Conservation (phyloP, 2,329 filamentous ascomycete genomes). For the Phaeosphaeriaceae sp. region DNA sequence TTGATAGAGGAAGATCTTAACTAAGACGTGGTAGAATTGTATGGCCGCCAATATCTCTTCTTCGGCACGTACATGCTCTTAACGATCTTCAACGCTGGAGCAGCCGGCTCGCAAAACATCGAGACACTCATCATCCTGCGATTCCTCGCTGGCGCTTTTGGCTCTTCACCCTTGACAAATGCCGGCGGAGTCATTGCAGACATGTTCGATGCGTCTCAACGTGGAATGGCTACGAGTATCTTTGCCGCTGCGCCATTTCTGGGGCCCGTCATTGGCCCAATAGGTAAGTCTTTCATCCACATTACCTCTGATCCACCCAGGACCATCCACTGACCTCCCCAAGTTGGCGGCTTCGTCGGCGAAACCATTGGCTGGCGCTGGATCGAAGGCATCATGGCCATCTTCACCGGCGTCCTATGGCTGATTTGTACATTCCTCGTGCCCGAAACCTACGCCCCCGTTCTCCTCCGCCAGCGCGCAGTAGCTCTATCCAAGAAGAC, state of each 20-base stretch:
- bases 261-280: slow-evolving; percentile 56
- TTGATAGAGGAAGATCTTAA: neutral
- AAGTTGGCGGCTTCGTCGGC: slow-evolving; percentile 23
- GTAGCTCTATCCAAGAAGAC: slow-evolving; percentile 66
- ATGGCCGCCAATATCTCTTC: slow-evolving; percentile 54
- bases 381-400: slow-evolving; percentile 61
- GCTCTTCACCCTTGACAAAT: slow-evolving; percentile 54
- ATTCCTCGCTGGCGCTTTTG: slow-evolving; percentile 52
- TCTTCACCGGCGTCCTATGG: slow-evolving; percentile 49
- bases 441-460: slow-evolving; percentile 68
- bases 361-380: slow-evolving; percentile 33
- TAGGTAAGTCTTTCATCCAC: slow-evolving; percentile 26
- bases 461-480: slow-evolving; percentile 68
- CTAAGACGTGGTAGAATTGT: slow-evolving; percentile 57
- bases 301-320: neutral
- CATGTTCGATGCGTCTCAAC: slow-evolving; percentile 31
- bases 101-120: slow-evolving; percentile 54
- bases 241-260: slow-evolving; percentile 56
- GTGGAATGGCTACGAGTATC: slow-evolving; percentile 55
- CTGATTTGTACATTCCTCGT: slow-evolving; percentile 33
- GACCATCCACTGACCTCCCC: neutral
- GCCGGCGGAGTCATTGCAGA: slow-evolving; percentile 48
- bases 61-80: slow-evolving; percentile 45
- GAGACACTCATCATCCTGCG: slow-evolving; percentile 54
- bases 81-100: slow-evolving; percentile 51